phyloP scores from a whole-genome alignment of 164 flowering plant genomes.

The Stephania yunnanensis region DNA sequence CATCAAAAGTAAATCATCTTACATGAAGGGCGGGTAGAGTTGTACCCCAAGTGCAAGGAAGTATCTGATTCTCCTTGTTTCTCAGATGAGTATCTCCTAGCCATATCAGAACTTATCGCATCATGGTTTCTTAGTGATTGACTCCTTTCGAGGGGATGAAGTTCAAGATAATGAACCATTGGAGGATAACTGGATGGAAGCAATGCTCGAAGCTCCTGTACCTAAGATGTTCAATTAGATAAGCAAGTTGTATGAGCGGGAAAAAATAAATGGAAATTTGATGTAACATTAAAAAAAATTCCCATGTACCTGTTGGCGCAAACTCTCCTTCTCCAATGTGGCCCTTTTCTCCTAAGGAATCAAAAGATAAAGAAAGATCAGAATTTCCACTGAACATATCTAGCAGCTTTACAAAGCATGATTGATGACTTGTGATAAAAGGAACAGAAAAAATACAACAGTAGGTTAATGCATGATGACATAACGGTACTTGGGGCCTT shows the following conservation, averaged over 20 bases:
- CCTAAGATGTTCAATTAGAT: constrained; percentile 28
- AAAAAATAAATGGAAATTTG: not conserved
- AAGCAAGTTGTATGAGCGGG: not conserved
- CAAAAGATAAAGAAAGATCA: not conserved
- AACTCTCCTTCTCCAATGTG: constrained; percentile 53
- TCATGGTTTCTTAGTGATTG: constrained; percentile 21
- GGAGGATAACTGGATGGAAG: constrained; percentile 28
- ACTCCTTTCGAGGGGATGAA: constrained; percentile 31
- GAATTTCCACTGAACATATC: not conserved
- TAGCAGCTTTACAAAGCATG: not conserved
- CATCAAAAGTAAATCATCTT: not conserved
- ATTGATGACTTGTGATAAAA: not conserved
- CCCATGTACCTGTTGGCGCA: constrained; percentile 58
- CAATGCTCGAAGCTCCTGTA: constrained; percentile 53
- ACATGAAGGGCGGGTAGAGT: not conserved
- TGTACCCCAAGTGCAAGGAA: constrained; percentile 70
- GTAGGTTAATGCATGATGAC: not conserved
- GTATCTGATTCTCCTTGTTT: constrained; percentile 58
- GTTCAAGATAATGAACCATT: constrained; percentile 34
- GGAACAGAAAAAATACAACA: not conserved
- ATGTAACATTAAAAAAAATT: not conserved
- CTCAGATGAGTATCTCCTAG: constrained; percentile 29
- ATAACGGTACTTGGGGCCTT: not conserved
- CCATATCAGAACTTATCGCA: constrained; percentile 22
- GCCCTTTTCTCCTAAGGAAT: constrained; percentile 57